phyloP scores from a whole-genome alignment of 768 basidiomycete genomes.

The Rhodosporidiobolus sp. region DNA sequence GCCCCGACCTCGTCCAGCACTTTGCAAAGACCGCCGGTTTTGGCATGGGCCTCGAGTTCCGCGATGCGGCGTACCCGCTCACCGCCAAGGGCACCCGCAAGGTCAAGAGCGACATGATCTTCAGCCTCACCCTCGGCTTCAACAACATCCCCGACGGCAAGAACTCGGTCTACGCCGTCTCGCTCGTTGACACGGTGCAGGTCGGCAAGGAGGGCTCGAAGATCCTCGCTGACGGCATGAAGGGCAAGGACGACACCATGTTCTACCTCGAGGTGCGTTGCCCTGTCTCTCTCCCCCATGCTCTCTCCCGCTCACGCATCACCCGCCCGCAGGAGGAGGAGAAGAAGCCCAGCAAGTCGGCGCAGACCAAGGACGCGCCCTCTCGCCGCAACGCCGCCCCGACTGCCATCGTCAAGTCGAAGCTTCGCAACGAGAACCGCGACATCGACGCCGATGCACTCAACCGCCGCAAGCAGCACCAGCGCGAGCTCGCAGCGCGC shows the following conservation, averaged over 20 bases:
- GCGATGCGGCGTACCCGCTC: conserved; percentile 79
- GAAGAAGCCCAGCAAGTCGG: conserved; percentile 54
- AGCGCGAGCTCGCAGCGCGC: conserved; percentile 70
- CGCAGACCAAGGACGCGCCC: conserved; percentile 47
- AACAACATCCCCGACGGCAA: conserved; percentile 71
- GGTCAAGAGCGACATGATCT: conserved; percentile 74
- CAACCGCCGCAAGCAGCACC: conserved; percentile 81
- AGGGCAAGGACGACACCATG: conserved; percentile 77
- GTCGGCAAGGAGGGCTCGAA: conserved; percentile 58
- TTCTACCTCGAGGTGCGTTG: conserved; percentile 60
- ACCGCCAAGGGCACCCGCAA: conserved; percentile 71
- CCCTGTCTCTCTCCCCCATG: not conserved
- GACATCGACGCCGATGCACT: conserved; percentile 74
- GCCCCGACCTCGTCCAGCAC: conserved; percentile 73
- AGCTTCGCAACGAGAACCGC: conserved; percentile 80
- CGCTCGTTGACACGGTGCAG: conserved; percentile 82
- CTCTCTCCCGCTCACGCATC: not conserved
- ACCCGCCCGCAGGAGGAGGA: conserved; percentile 55
- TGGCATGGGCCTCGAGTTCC: conserved; percentile 90
- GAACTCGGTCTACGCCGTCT: conserved; percentile 73
- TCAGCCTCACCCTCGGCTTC: conserved; percentile 82
- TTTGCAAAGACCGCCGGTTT: conserved; percentile 89
- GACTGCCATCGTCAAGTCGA: conserved; percentile 66
- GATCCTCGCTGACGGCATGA: conserved; percentile 71
- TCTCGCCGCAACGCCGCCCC: conserved; percentile 42